Percentiles rank a stretch among this genome's conserved stretches.
Evolutionary conservation across 169 alveolate genomes (phyloP).

Genomic region (Cryptosporidium xiaoi): DNA sequence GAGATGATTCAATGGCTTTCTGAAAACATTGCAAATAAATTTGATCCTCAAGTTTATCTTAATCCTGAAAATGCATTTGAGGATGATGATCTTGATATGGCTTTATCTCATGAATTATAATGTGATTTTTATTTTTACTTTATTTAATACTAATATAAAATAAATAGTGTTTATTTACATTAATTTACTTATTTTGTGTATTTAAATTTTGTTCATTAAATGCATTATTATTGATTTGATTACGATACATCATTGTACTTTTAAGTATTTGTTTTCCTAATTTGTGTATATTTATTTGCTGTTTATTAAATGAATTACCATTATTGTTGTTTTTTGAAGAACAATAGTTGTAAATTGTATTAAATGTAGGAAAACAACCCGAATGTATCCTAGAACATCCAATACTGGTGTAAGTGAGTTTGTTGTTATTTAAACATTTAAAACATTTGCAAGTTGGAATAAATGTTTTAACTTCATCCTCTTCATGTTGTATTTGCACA

Average conservation of each 20-base stretch:
- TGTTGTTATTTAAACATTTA: not conserved
- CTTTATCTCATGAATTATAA: constrained; percentile 65
- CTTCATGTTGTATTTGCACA: constrained; percentile 33
- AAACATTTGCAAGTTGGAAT: constrained; percentile 49
- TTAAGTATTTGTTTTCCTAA: constrained; percentile 4
- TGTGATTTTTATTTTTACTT: not conserved
- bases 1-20: constrained; percentile 60
- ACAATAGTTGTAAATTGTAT: constrained; percentile 39
- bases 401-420: not conserved
- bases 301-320: constrained; percentile 1
- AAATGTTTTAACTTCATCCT: constrained; percentile 44
- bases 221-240: not conserved
- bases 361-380: constrained; percentile 50
- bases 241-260: constrained; percentile 8
- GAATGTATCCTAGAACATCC: constrained; percentile 14
- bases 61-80: constrained; percentile 73
- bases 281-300: not conserved
- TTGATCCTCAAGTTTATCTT: constrained; percentile 44
- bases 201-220: constrained; percentile 49
- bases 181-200: constrained; percentile 28
- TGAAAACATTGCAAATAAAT: constrained; percentile 1
- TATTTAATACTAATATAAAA: too few relatives aligned
- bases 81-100: constrained; percentile 74
- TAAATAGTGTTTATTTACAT: not conserved
- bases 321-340: constrained; percentile 19